Conservation (phyloP, 192 early-diverging fungal species). For the Backusella circina region DNA sequence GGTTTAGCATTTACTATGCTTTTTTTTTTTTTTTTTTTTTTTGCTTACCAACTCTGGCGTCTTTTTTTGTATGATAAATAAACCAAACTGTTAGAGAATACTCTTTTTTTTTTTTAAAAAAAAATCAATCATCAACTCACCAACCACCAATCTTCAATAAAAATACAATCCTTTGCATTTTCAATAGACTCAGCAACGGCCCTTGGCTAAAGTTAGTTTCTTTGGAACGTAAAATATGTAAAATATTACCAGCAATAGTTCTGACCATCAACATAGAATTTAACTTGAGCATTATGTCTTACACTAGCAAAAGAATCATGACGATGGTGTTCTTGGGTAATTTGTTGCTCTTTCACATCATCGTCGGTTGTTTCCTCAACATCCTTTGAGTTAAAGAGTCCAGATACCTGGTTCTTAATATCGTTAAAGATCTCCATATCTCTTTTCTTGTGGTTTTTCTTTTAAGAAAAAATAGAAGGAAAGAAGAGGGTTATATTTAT, state of each 20-base stretch:
- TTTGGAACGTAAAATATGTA: too few species aligned
- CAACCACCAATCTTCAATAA: constrained; percentile 86
- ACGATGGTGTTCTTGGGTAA: constrained; percentile 45
- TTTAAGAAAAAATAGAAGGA: constrained; percentile 2
- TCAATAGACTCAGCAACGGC: constrained; percentile 71
- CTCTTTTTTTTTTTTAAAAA: background rate
- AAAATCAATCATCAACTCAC: constrained; percentile 24
- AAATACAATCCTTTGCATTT: constrained; percentile 62
- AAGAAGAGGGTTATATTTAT: background rate
- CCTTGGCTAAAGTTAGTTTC: too few species aligned
- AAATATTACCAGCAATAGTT: constrained; percentile 76
- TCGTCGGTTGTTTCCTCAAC: constrained; percentile 22
- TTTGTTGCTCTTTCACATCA: constrained; percentile 37
- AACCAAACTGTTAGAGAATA: background rate
- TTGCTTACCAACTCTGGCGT: constrained; percentile 67
- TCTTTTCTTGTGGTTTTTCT: too few species aligned
- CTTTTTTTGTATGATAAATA: background rate
- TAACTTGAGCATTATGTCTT: constrained; percentile 56
- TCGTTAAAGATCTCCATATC: constrained; percentile 9
- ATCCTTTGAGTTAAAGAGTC: constrained; percentile 27
- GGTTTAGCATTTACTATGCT: too few species aligned
- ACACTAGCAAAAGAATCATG: constrained; percentile 75
- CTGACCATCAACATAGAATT: constrained; percentile 74
- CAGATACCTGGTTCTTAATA: constrained; percentile 4
- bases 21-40: background rate